These are phyloP conservation scores for Xerocomellus dryophilus DNA, from an alignment of 768 basidiomycete genomes.

Conservation along the genomic window DNA sequence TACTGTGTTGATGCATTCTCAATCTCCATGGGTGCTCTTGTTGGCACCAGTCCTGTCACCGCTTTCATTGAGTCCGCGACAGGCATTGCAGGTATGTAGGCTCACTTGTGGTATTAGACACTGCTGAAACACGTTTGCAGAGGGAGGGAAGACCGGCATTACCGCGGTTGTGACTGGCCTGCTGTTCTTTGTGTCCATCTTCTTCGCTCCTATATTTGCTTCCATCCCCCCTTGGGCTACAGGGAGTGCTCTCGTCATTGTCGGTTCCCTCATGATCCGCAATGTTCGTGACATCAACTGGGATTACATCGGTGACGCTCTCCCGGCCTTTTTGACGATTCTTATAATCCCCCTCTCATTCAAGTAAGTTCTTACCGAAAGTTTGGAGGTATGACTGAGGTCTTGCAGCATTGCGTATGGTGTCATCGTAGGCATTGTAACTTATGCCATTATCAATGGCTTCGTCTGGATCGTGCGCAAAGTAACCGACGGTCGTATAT, in stretches of 20 bases:
- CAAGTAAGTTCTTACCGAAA: constrained; percentile 49
- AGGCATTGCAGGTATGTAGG: constrained; percentile 60
- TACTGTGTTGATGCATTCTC: constrained; percentile 82
- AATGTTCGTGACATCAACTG: constrained; percentile 87
- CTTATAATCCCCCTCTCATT: constrained; percentile 75
- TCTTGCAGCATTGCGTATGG: constrained; percentile 77
- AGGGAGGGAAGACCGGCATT: constrained; percentile 87
- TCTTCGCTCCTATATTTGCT: constrained; percentile 87
- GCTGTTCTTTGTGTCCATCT: constrained; percentile 79
- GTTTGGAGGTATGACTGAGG: neutral
- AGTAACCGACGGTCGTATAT: constrained; percentile 53
- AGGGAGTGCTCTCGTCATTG: constrained; percentile 79
- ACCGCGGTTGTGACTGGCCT: constrained; percentile 71
- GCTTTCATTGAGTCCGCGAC: constrained; percentile 82
- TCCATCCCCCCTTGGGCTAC: constrained; percentile 88
- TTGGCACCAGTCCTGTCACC: constrained; percentile 80
- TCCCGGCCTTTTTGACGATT: constrained; percentile 82
- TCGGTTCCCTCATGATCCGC: constrained; percentile 86
- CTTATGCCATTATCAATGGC: constrained; percentile 73
- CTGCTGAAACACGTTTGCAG: constrained; percentile 33
- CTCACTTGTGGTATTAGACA: neutral
- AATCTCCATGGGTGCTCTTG: constrained; percentile 76
- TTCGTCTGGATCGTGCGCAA: constrained; percentile 57
- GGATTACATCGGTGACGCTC: constrained; percentile 83
- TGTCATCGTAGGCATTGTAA: constrained; percentile 74